Base-by-base conservation (phyloP, 108 stramenopile genomes). In the Nitzschia sp. region DNA sequence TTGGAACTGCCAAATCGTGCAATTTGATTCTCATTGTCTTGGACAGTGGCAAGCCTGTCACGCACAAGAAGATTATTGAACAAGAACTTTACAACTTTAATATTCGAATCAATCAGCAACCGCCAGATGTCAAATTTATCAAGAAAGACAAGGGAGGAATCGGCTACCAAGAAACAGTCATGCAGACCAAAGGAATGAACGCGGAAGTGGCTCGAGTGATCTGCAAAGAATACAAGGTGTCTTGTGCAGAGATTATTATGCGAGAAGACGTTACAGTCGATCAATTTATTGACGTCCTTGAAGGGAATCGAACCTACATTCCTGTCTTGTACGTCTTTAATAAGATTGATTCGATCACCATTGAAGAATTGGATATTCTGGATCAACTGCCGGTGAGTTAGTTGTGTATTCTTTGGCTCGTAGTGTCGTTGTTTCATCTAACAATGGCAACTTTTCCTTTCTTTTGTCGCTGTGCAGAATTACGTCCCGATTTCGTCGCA, bases 1-100 rank as follows among this genome's bases (percentile, higher is more conserved):
- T 97, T 81, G 81, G 85, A 30, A 91, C 97, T 1, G 99, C 99
- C 3, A 83, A 97, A 11, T 97, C 97, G 6, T 98, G 98, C 87
- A 98, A 99, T 80, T 70, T 98, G 34, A 94, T 99, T 57, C 72
- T 98, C 24, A 88, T 99, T 54, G 96, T 99, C 17, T 72, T 98
- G 55, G 97, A 98, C 71, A 70, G 93, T 23, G 89, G 71, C 66
- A 99, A 99, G 82, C 96, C 96, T 57, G 84, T 98, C 27, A 97
- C 96, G 11, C 98, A 98, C 83, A 99, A 98, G 78, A 95, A 96
- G 61, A 90, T 98, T 59, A 98, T 99, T 73, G 98, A 98, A 81
- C 54, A 68, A 26, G 99, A 99, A 82, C 82, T 99, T 21, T 89
- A 96, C 72, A 91, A 83, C 24, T 98, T 99, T 79, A 98, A 98